These are phyloP conservation scores for Achaetomium macrosporum DNA, from an alignment of 2,329 filamentous ascomycete genomes.

Conservation along the genomic window DNA sequence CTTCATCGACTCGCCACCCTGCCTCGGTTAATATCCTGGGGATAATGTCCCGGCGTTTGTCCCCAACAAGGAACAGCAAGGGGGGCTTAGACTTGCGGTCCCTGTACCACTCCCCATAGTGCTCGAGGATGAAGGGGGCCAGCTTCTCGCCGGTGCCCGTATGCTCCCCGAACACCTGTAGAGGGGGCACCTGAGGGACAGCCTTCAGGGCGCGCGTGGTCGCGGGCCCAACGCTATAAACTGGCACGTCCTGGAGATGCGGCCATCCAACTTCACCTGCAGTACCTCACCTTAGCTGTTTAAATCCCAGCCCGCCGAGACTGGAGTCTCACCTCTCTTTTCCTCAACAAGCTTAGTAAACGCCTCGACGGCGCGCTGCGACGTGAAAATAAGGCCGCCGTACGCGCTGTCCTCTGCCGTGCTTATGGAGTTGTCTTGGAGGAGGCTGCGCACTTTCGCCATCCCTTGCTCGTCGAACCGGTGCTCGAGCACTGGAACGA, in stretches of 20 bases:
- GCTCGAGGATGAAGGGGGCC: constrained; percentile 68
- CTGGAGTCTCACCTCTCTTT: constrained; percentile 34
- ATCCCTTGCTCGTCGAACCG: constrained; percentile 57
- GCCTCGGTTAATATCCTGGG: constrained; percentile 67
- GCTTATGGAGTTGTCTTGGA: constrained; percentile 41
- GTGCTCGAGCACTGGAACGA: constrained; percentile 74
- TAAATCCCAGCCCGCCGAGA: constrained; percentile 19
- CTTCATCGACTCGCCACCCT: constrained; percentile 61
- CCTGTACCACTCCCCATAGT: constrained; percentile 58
- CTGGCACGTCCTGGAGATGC: constrained; percentile 49
- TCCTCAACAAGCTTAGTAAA: constrained; percentile 59
- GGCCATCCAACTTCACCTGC: constrained; percentile 38
- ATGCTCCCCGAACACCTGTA: constrained; percentile 69
- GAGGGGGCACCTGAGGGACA: constrained; percentile 42
- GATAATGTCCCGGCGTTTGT: constrained; percentile 84
- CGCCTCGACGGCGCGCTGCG: constrained; percentile 75
- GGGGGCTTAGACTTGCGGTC: constrained; percentile 47
- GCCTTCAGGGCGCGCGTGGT: constrained; percentile 68
- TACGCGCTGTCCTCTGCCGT: constrained; percentile 41
- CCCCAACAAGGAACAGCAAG: constrained; percentile 82
- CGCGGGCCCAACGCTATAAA: constrained; percentile 78
- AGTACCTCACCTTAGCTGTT: constrained; percentile 16
- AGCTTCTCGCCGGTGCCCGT: constrained; percentile 81
- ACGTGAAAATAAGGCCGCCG: constrained; percentile 78
- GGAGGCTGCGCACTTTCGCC: constrained; percentile 43